Evolutionary conservation across 1,139 yeast species (phyloP), one percentile per base, ranked within the genome.

Genomic region (Zygoascus sp.): DNA sequence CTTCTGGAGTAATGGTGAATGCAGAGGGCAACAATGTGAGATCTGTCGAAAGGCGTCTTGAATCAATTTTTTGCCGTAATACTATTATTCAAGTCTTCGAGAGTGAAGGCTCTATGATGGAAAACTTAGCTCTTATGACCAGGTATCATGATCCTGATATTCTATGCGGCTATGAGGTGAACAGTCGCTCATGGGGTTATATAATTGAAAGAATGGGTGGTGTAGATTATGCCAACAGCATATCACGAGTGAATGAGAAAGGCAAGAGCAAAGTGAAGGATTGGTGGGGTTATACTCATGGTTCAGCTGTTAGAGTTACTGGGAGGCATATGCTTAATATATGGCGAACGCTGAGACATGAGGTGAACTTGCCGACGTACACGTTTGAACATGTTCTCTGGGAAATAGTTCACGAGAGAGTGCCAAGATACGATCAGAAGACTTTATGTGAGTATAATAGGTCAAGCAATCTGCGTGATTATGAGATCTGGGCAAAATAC

Each of bases 171-270:
- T 92, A 77, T 62, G 98, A 92, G 59, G 75, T 88, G 8, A 86
- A 88, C 57, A 69, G 82, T 1, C 59, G 76, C 1, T 87, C 97
- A 0, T 90, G 97, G 97, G 97, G 98, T 0, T 92, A 86, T 58
- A 49, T 90, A 0, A 73, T 86, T 34, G 95, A 86, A 50, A 65
- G 98, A 36, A 77, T 79, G 49, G 61, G 70, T 22, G 56, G 53
- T 0, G 65, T 63, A 1, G 83, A 86, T 56, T 58, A 88, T n/a
- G 65, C 69, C 16, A 63, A 64, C 1, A 71, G 74, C 41, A 61
- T 82, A 1, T 75, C 86, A 0, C 53, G 73, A 23, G 54, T 68
- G 60, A 11, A 62, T 58, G 48, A 56, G 61, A 49, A 54, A 30
- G 44, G 50, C 28, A 40, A 43, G 19, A 73, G 72, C 44, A 81